A percentile compares a stretch with the other conserved stretches of the same genome.
These are phyloP conservation scores for Quercus parvula DNA, from an alignment of 306 rosid species.

Conservation along the genomic window DNA sequence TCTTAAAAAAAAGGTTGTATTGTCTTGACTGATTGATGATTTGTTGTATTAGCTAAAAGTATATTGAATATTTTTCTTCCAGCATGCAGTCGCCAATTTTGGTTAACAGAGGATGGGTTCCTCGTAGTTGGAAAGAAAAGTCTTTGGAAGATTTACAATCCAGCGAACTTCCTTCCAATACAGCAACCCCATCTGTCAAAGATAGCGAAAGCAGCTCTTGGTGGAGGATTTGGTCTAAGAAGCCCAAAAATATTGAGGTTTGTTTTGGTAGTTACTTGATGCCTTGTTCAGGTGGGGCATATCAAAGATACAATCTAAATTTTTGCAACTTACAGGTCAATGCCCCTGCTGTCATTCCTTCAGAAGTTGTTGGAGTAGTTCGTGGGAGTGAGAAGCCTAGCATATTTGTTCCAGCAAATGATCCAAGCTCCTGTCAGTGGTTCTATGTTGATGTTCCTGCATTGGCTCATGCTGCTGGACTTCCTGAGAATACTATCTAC, in stretches of 20 bases:
- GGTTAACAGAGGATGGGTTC: conserved; percentile 98
- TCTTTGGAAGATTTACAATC: conserved; percentile 36
- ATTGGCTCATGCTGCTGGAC: conserved; percentile 61
- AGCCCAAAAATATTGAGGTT: conserved; percentile 52
- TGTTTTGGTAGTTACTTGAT: conserved; percentile 7
- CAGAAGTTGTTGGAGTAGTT: conserved; percentile 70
- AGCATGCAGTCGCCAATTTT: conserved; percentile 65
- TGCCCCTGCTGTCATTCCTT: conserved; percentile 37
- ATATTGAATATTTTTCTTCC: conserved; percentile 26
- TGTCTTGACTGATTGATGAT: not conserved
- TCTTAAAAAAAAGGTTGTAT: not conserved
- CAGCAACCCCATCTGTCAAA: conserved; percentile 31
- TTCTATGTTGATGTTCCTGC: conserved; percentile 92
- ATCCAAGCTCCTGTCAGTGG: conserved; percentile 79
- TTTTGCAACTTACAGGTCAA: conserved; percentile 50
- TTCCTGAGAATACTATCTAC: conserved; percentile 66
- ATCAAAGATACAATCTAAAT: conserved; percentile 11
- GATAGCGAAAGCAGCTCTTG: conserved; percentile 52
- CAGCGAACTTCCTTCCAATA: conserved; percentile 30
- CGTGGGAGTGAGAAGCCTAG: conserved; percentile 96
- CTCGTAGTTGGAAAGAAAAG: conserved; percentile 84
- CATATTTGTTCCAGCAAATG: conserved; percentile 93
- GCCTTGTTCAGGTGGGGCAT: conserved; percentile 9
- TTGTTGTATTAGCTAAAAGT: conserved; percentile 11
- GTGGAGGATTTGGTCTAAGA: conserved; percentile 85